Base-by-base conservation (phyloP, 768 basidiomycete genomes). In the Mycena pura region DNA sequence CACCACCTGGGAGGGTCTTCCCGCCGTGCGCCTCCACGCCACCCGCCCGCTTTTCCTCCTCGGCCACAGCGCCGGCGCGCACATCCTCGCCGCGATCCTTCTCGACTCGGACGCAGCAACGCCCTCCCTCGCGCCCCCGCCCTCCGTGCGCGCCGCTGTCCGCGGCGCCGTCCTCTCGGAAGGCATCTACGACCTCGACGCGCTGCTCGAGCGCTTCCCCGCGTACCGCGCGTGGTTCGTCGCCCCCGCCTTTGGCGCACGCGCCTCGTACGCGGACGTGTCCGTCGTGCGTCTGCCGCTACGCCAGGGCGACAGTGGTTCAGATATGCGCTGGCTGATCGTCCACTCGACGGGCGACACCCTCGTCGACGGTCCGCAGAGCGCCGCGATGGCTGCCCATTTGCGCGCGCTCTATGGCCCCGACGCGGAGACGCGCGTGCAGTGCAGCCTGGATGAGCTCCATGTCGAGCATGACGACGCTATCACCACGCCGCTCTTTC, bases 31-130 rank as follows among this genome's bases (percentile, higher is more conserved):
- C 1, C 25, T 65, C 24, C 62, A 54, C 24, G 51, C 66, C 28
- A 82, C 81, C 52, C 78, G 83, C 68, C 73, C 79, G 22, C 70
- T 93, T 41, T 82, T 84, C 73, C 77, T 92, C 40, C 77, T 92
- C 24, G 92, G 91, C 13, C 93, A 94, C 73, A 92, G 91, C 73
- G 92, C 90, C 75, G 81, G 88, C 61, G 90, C 92, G 1, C 93
- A 95, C 72, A 93, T 94, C 81, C 76, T 93, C 11, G 74, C 84
- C 39, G 84, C 87, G 57, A 84, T 94, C 28, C 82, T 93, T 70
- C 79, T 93, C 58, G 78, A 84, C 68, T 80, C 84, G 0, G 75
- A 79, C 4, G 50, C 69, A 0, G 69, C 77, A 50, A 74, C 77
- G 2, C 81, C 82, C 5, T 64, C 63, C 24, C 78, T 90, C 21